Evolutionary conservation across 257 asterid species (phyloP).

Genomic region (Solanum infundibuliforme): DNA sequence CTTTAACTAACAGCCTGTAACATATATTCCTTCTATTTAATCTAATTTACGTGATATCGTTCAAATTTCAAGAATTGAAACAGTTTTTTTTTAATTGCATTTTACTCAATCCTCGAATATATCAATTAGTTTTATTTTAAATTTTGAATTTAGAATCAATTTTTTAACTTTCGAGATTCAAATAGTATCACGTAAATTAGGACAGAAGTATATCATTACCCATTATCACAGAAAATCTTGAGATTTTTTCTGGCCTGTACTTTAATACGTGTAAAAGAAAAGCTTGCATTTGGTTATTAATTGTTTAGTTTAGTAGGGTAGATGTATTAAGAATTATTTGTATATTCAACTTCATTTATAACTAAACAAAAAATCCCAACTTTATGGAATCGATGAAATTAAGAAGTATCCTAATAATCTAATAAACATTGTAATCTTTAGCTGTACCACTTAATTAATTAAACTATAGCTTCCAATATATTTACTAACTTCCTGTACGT

Average conservation of each 20-base stretch:
- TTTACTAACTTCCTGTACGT: neutral
- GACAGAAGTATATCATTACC: neutral
- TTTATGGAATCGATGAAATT: neutral
- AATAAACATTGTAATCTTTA: neutral
- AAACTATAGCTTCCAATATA: neutral
- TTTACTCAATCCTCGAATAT: too few relatives aligned
- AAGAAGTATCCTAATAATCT: neutral
- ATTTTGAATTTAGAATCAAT: too few relatives aligned
- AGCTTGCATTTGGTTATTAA: neutral
- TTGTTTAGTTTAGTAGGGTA: too few relatives aligned
- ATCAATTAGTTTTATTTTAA: too few relatives aligned
- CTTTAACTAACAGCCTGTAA: too few relatives aligned
- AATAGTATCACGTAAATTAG: neutral
- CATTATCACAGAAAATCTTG: neutral
- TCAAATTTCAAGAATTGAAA: too few relatives aligned
- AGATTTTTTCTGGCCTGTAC: too few relatives aligned
- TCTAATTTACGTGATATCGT: too few relatives aligned
- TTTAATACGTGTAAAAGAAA: neutral
- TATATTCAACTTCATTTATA: neutral
- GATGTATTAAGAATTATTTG: too few relatives aligned
- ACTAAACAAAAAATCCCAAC: neutral
- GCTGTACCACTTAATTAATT: neutral
- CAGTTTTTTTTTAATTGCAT: too few relatives aligned
- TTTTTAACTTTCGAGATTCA: rapidly evolving
- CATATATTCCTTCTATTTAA: too few relatives aligned